Evolutionary conservation across 768 basidiomycete species (phyloP).

Genomic region (Neoboletus subvelutipes): DNA sequence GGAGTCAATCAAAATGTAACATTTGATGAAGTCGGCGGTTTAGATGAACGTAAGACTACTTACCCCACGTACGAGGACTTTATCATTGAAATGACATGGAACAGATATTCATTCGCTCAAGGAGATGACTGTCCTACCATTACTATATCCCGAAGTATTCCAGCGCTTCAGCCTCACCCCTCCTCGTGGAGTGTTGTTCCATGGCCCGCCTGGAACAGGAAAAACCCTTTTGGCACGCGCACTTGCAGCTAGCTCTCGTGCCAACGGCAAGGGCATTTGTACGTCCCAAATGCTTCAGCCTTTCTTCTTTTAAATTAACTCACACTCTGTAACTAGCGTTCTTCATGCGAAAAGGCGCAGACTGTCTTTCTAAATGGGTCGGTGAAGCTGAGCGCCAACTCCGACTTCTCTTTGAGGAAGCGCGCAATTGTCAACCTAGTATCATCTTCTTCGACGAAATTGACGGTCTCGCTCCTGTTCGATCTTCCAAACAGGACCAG

Average conservation of each 20-base stretch:
- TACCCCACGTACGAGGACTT: not conserved
- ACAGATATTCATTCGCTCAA: constrained; percentile 93
- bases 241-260: constrained; percentile 87
- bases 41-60: constrained; percentile 77
- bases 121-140: constrained; percentile 96
- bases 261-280: constrained; percentile 87
- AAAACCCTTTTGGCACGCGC: constrained; percentile 94
- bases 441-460: constrained; percentile 99
- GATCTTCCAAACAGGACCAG: constrained; percentile 98
- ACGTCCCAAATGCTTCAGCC: constrained; percentile 32
- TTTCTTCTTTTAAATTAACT: not conserved
- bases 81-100: constrained; percentile 3
- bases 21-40: constrained; percentile 94
- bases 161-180: constrained; percentile 92
- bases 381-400: constrained; percentile 98
- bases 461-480: constrained; percentile 95
- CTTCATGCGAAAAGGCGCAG: constrained; percentile 99
- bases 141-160: constrained; percentile 96
- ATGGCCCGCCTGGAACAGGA: constrained; percentile 98
- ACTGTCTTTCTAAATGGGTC: constrained; percentile 98
- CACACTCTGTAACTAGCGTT: constrained; percentile 58
- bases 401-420: constrained; percentile 93
- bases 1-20: constrained; percentile 92
- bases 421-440: constrained; percentile 84
- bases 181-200: constrained; percentile 94